A percentile compares a stretch with the other conserved stretches of the same genome.
These are phyloP conservation scores for Stachybotrys echinatus DNA, from an alignment of 2,329 filamentous ascomycete genomes.

Conservation along the genomic window DNA sequence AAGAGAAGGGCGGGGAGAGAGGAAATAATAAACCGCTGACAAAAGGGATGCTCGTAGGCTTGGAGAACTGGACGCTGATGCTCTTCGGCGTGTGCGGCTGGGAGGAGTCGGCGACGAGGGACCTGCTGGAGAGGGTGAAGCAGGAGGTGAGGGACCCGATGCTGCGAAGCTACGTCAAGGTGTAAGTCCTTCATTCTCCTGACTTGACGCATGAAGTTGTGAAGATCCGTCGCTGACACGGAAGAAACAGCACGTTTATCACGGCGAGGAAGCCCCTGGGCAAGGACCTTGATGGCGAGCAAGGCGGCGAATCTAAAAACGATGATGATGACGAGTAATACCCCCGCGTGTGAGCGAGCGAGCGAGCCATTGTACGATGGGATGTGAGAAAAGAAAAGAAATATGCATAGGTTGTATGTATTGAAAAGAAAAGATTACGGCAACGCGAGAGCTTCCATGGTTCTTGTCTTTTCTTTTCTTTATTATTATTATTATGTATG, in stretches of 20 bases:
- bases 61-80: conserved; percentile 25
- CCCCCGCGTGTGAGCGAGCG: too few species aligned
- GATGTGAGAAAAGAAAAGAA: too few species aligned
- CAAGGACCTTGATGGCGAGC: neutral
- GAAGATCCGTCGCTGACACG: conserved; percentile 5
- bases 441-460: too few species aligned
- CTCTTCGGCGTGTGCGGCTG: conserved; percentile 25
- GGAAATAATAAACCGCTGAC: neutral
- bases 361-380: too few species aligned
- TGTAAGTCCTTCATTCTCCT: conserved; percentile 23
- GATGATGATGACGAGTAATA: neutral
- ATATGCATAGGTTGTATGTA: too few species aligned
- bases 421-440: too few species aligned
- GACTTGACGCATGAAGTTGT: too few species aligned
- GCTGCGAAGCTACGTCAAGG: conserved; percentile 21
- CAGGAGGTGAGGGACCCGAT: conserved; percentile 22
- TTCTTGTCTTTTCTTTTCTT: too few species aligned
- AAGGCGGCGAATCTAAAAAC: too few species aligned
- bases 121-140: conserved; percentile 22
- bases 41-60: conserved; percentile 5
- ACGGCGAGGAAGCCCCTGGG: conserved; percentile 22
- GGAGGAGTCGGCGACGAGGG: conserved; percentile 23
- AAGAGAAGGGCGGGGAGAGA: neutral
- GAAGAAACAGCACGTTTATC: conserved; percentile 20
- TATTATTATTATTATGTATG: too few species aligned